Percentiles rank a stretch among this genome's conserved stretches.
These are phyloP conservation scores for Penicillium digitatum DNA, from an alignment of 2,329 filamentous ascomycete genomes.

Conservation along the genomic window DNA sequence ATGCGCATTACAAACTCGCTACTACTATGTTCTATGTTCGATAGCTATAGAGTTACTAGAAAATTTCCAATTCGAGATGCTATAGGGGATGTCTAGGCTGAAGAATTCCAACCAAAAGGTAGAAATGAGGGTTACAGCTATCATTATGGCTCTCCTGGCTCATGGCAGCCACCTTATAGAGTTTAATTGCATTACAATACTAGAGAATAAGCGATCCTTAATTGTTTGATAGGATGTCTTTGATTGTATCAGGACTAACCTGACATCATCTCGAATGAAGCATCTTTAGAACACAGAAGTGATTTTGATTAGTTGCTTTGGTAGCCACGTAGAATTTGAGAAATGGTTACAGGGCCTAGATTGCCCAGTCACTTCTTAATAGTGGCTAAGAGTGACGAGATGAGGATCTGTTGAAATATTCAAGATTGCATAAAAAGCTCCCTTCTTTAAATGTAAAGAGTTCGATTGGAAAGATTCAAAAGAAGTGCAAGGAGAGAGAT, in stretches of 20 bases:
- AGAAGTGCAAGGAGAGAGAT: neutral
- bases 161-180: no score
- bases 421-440: neutral
- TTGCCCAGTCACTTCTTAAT: neutral
- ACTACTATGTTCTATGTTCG: neutral
- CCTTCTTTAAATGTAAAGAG: no score
- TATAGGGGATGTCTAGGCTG: neutral
- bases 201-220: no score
- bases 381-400: neutral
- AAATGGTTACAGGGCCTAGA: no score
- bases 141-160: neutral
- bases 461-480: neutral
- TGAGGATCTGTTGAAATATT: neutral
- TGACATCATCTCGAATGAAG: no score
- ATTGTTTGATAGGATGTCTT: no score
- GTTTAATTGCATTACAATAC: neutral
- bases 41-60: neutral
- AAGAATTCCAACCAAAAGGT: neutral
- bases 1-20: neutral
- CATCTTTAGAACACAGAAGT: no score
- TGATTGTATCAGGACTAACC: no score
- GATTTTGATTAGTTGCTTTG: neutral
- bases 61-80: neutral
- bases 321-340: neutral
- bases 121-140: neutral